phyloP scores from a whole-genome alignment of 2,329 filamentous ascomycete genomes.

The Pezicula neosporulosa region DNA sequence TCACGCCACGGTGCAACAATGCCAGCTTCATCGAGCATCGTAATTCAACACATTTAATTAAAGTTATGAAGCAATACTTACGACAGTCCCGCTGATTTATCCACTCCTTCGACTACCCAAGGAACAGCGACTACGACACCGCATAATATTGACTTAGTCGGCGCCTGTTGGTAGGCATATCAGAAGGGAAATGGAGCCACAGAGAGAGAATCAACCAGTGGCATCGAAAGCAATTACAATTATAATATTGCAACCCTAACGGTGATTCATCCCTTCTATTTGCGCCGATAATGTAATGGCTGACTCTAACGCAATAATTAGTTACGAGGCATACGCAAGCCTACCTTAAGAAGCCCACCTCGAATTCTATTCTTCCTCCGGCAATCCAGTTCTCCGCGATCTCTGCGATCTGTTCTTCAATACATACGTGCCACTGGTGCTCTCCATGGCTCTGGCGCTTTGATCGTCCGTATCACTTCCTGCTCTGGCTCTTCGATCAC shows the following conservation, averaged over 20 bases:
- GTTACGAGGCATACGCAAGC: neutral
- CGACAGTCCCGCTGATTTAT: too few species aligned
- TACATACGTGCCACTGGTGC: conserved; percentile 4
- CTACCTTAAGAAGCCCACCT: neutral
- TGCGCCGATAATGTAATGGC: neutral
- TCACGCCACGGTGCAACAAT: too few species aligned
- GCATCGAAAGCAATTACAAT: neutral
- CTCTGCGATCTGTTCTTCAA: too few species aligned
- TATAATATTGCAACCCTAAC: neutral
- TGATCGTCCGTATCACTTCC: conserved; percentile 3
- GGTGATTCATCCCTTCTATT: neutral
- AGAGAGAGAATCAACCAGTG: neutral
- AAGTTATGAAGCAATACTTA: too few species aligned
- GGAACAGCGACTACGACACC: too few species aligned
- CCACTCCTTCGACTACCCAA: too few species aligned
- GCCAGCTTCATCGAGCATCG: too few species aligned
- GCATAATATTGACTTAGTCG: too few species aligned
- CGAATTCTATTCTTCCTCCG: neutral
- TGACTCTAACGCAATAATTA: neutral
- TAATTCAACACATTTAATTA: too few species aligned
- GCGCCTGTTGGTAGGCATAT: too few species aligned
- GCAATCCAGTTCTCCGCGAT: too few species aligned
- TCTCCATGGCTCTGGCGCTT: conserved; percentile 2
- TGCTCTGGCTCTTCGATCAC: conserved; percentile 8
- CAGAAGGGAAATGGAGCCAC: neutral